These are phyloP conservation scores for Yamadazyma songkhlaensis DNA, from an alignment of 1,139 yeast species.

Conservation along the genomic window DNA sequence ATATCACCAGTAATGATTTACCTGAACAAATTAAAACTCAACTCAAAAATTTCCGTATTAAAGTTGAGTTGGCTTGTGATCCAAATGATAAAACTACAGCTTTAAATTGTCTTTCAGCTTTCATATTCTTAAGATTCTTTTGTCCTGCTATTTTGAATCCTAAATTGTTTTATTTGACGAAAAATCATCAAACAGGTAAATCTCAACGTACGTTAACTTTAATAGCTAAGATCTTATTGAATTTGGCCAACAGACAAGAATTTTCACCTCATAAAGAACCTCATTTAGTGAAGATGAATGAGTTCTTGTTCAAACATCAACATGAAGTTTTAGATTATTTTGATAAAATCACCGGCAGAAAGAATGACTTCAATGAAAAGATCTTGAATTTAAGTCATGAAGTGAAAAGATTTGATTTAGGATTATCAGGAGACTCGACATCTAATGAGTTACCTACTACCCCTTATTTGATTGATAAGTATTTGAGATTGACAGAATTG, in stretches of 20 bases:
- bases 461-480: slow-evolving; percentile 67
- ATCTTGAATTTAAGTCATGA: slow-evolving; percentile 56
- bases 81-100: slow-evolving; percentile 55
- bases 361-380: slow-evolving; percentile 63
- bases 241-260: slow-evolving; percentile 71
- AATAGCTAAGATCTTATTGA: slow-evolving; percentile 77
- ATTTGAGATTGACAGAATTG: slow-evolving; percentile 58
- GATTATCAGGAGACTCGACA: slow-evolving; percentile 42
- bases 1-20: slow-evolving; percentile 66
- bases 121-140: slow-evolving; percentile 78
- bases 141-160: slow-evolving; percentile 94
- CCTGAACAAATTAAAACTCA: slow-evolving; percentile 69
- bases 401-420: slow-evolving; percentile 50
- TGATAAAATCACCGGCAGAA: slow-evolving; percentile 69
- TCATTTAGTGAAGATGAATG: slow-evolving; percentile 68
- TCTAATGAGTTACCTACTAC: slow-evolving; percentile 63
- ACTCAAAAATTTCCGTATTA: slow-evolving; percentile 54
- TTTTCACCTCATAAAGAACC: slow-evolving; percentile 82
- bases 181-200: slow-evolving; percentile 65
- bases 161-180: slow-evolving; percentile 70
- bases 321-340: slow-evolving; percentile 63
- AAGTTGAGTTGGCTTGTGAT: slow-evolving; percentile 60
- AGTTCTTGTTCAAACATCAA: slow-evolving; percentile 58
- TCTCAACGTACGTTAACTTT: slow-evolving; percentile 77
- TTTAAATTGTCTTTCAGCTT: slow-evolving; percentile 75